Percentiles rank a stretch among this genome's conserved stretches.
phyloP scores from a whole-genome alignment of 2,329 filamentous ascomycete species.

The Pyrenochaeta sp. region DNA sequence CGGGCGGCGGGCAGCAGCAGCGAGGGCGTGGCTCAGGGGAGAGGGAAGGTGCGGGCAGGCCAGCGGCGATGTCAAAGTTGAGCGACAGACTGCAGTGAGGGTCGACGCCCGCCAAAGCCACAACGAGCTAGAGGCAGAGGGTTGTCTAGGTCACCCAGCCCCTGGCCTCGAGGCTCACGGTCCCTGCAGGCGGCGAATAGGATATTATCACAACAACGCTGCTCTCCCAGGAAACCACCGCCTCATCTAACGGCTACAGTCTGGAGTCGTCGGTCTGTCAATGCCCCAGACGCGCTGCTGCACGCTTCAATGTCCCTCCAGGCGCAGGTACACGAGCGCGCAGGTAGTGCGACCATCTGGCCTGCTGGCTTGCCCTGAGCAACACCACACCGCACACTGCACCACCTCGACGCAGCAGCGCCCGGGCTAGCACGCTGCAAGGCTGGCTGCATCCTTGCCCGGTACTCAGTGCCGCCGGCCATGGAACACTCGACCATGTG shows the following conservation, averaged over 20 bases:
- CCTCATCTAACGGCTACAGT: constrained; percentile 12
- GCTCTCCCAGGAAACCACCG: constrained; percentile 23
- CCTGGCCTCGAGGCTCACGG: constrained; percentile 15
- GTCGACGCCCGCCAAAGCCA: constrained; percentile 24
- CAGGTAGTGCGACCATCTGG: constrained; percentile 10
- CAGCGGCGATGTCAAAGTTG: constrained; percentile 17
- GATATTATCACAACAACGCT: constrained; percentile 24
- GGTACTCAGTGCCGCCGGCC: constrained; percentile 1
- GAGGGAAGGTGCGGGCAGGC: constrained; percentile 7
- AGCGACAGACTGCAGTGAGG: too few relatives aligned
- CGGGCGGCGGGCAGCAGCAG: too few relatives aligned
- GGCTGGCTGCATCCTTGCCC: constrained; percentile 1
- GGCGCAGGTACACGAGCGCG: too few relatives aligned
- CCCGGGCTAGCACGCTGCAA: too few relatives aligned
- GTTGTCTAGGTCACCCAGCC: constrained; percentile 20
- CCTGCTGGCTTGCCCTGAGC: constrained; percentile 3
- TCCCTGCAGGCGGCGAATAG: constrained; percentile 11
- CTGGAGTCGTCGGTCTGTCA: constrained; percentile 2
- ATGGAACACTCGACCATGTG: too few relatives aligned
- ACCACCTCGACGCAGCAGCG: too few relatives aligned
- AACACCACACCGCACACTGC: constrained; percentile 3
- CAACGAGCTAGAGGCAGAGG: constrained; percentile 16
- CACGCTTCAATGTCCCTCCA: constrained; percentile 7
- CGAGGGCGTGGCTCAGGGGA: background rate
- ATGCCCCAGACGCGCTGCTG: constrained; percentile 9